A percentile compares a stretch with the other conserved stretches of the same genome.
These are phyloP conservation scores for Cenchrus americanus DNA, from an alignment of 176 grass and related monocot genomes.

Conservation along the genomic window DNA sequence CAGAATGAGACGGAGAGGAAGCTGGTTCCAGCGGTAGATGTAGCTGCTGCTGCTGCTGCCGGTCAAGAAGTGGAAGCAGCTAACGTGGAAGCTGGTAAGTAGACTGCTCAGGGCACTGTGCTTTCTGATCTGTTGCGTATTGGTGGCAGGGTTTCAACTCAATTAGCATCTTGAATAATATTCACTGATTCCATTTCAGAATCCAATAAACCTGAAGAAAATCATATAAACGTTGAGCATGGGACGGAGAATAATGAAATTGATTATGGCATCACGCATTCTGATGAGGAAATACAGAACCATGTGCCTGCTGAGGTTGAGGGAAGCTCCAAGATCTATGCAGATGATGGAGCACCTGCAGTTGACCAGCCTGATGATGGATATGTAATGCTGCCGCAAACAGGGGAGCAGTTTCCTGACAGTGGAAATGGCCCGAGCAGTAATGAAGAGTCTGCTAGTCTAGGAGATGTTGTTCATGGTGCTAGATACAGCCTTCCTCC, in stretches of 20 bases:
- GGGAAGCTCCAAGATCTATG: conserved; percentile 13
- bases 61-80: neutral
- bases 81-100: conserved; percentile 35
- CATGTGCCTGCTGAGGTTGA: neutral
- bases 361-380: conserved; percentile 9
- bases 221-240: neutral
- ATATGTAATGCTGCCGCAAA: conserved; percentile 1
- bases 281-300: conserved; percentile 35
- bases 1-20: conserved; percentile 7
- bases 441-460: neutral
- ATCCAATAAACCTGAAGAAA: neutral
- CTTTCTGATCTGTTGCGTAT: neutral
- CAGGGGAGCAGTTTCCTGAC: conserved; percentile 14
- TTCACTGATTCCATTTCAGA: neutral
- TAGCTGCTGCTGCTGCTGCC: conserved; percentile 1
- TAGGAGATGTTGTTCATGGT: conserved; percentile 6
- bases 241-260: conserved; percentile 7
- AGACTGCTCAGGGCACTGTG: neutral
- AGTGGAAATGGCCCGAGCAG: neutral
- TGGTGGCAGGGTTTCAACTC: conserved; percentile 6
- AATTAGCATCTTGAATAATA: neutral
- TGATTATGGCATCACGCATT: conserved; percentile 10
- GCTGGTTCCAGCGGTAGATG: neutral
- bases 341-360: neutral
- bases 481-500: conserved; percentile 62